A percentile compares a stretch with the other conserved stretches of the same genome.
Evolutionary conservation across 1,139 yeast genomes (phyloP).

Genomic region (Sugiyamaella paludigena): DNA sequence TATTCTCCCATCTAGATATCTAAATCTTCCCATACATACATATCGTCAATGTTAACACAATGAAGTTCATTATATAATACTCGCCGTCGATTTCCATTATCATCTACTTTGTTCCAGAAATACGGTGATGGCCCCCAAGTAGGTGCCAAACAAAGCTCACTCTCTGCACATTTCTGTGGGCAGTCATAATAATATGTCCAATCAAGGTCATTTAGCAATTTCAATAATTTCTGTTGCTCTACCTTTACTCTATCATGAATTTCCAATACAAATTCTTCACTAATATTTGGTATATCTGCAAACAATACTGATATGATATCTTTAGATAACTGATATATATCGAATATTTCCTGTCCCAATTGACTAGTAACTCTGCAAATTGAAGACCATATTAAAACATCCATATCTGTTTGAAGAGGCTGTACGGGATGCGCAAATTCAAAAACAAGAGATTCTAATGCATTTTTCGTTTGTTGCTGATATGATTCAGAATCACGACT

Average conservation of each 20-base stretch:
- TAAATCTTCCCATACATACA: too few relatives aligned
- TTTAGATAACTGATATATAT: slow-evolving; percentile 37
- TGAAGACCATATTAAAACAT: slow-evolving; percentile 49
- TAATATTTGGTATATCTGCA: slow-evolving; percentile 13
- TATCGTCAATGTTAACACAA: slow-evolving; percentile 13
- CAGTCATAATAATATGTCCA: slow-evolving; percentile 50
- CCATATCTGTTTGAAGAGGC: slow-evolving; percentile 38
- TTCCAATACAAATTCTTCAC: slow-evolving; percentile 6
- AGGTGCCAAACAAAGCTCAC: slow-evolving; percentile 53
- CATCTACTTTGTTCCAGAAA: slow-evolving; percentile 9
- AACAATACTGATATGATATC: slow-evolving; percentile 29
- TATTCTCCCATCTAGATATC: too few relatives aligned
- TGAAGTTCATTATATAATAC: slow-evolving; percentile 8
- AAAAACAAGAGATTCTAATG: slow-evolving; percentile 38
- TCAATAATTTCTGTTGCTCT: slow-evolving; percentile 22
- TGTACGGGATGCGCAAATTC: slow-evolving; percentile 47
- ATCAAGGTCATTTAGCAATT: slow-evolving; percentile 33
- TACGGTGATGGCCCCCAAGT: slow-evolving; percentile 53
- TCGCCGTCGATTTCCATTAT: slow-evolving; percentile 6
- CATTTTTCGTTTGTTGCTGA: slow-evolving; percentile 26
- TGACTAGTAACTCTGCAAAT: slow-evolving; percentile 40
- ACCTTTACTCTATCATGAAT: slow-evolving; percentile 10
- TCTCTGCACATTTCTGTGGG: slow-evolving; percentile 41
- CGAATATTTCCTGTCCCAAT: slow-evolving; percentile 40
- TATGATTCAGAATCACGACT: slow-evolving; percentile 16